Base-by-base conservation (phyloP, 345 rosid genomes). In the Hirschfeldia incana region DNA sequence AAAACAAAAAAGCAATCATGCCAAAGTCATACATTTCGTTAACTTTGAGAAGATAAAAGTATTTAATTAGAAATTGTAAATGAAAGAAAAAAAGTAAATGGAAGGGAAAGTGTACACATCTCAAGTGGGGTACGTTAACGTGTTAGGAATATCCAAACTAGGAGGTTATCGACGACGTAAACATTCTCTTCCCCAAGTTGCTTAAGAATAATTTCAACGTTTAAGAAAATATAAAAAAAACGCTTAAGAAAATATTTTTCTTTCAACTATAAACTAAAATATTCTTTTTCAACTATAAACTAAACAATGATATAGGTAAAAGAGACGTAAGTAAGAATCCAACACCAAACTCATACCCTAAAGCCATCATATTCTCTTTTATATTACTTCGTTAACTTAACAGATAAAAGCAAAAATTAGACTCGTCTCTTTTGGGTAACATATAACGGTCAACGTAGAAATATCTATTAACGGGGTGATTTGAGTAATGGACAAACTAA, bases 281-380 rank as follows among this genome's bases (percentile, higher is more conserved):
- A 21, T 21, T 21, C 21, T 21, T 21, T 9, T 61, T 44, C 16
- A 62, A 13, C 5, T 44, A 5, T 2, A 51, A 62, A 33, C 7
- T 61, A 68, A 68, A 30, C 16, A 70, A 78, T 65, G 61, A 78
- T 72, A 64, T 71, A 57, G n/a, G 67, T 57, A 71, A 72, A 64
- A 44, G 76, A 39, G 76, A 65, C 76, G 67, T 78, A 76, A 78
- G 44, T 39, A 78, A 71, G 72, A 78, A 61, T 66, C 70, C 81
- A 78, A 58, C 81, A 66, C 77, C 81, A 72, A 78, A 72, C 77
- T 72, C 81, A 44, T 78, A 71, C 76, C 72, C 53, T 77, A 77
- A 77, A 77, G 81, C 72, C 72, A 77, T 78, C 81, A 64, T 71
- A 72, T 66, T 78, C 73, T 72, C n/a, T 44, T 21, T 21, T 21